Conservation (phyloP, 768 basidiomycete species). For the Neoboletus subvelutipes region DNA sequence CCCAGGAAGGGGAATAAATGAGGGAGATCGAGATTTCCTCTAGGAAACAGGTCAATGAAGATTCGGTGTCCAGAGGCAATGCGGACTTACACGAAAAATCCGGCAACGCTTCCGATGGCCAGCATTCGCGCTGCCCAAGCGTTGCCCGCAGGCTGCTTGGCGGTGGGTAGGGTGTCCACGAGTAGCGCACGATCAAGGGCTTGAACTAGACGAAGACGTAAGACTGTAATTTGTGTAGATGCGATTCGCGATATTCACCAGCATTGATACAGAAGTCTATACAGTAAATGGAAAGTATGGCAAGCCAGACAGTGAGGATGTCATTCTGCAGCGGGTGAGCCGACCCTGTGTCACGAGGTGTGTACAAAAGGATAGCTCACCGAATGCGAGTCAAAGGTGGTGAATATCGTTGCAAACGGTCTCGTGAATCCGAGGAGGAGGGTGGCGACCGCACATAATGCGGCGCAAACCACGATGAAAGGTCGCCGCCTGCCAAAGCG, state of each 20-base stretch:
- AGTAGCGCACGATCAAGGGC: slow-evolving; percentile 89
- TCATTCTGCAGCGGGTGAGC: slow-evolving; percentile 47
- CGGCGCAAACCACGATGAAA: slow-evolving; percentile 73
- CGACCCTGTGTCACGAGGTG: neutral
- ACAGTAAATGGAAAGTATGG: slow-evolving; percentile 66
- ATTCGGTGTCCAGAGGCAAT: neutral
- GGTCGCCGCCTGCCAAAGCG: slow-evolving; percentile 83
- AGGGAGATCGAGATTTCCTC: slow-evolving; percentile 80
- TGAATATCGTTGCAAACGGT: slow-evolving; percentile 55
- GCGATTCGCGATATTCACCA: slow-evolving; percentile 30
- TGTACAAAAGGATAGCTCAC: slow-evolving; percentile 26
- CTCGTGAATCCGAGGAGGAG: slow-evolving; percentile 82
- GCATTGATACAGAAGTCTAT: slow-evolving; percentile 68
- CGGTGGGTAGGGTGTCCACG: slow-evolving; percentile 77
- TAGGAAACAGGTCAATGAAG: slow-evolving; percentile 26
- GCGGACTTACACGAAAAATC: slow-evolving; percentile 77
- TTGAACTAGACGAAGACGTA: slow-evolving; percentile 52
- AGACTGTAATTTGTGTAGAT: neutral
- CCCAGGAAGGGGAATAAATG: slow-evolving; percentile 72
- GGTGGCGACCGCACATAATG: slow-evolving; percentile 68
- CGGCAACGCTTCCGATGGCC: slow-evolving; percentile 79
- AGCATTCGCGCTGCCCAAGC: slow-evolving; percentile 97
- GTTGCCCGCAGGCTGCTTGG: slow-evolving; percentile 79
- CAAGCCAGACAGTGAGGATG: slow-evolving; percentile 69
- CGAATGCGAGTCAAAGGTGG: slow-evolving; percentile 30